Evolutionary conservation across 345 rosid genomes (phyloP).

Genomic region (Brassica cretica): DNA sequence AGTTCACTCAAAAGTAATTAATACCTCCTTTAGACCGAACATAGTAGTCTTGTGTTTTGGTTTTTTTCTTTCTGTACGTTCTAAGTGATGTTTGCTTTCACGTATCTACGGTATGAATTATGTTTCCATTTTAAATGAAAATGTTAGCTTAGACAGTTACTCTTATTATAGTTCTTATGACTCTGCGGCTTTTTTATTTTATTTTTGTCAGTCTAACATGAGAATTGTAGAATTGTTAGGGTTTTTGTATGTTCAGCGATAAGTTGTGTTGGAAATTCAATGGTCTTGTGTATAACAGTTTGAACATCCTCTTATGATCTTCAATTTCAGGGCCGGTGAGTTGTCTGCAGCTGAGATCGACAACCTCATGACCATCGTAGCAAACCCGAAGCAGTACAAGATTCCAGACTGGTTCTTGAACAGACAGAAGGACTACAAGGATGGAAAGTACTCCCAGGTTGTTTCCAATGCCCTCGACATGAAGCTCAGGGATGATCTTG

Average conservation of each 20-base stretch:
- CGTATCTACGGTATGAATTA: neutral
- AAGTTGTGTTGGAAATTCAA: neutral
- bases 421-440: conserved; percentile 93
- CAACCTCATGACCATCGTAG: conserved; percentile 79
- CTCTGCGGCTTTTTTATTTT: neutral
- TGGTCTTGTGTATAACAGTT: neutral
- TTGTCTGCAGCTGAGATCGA: conserved; percentile 80
- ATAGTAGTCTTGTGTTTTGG: neutral
- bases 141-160: neutral
- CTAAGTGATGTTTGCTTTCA: neutral
- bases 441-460: conserved; percentile 84
- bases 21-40: neutral
- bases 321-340: conserved; percentile 74
- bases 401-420: conserved; percentile 94
- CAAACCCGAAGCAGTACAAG: conserved; percentile 88
- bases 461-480: conserved; percentile 91
- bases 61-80: neutral
- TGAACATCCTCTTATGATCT: neutral
- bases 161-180: neutral
- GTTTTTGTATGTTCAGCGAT: neutral
- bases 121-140: neutral
- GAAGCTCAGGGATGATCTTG: conserved; percentile 96
- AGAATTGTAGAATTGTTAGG: neutral
- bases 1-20: neutral
- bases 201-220: neutral